These are phyloP conservation scores for Ajuga chamaepitys DNA, from an alignment of 257 asterid species.

Conservation along the genomic window DNA sequence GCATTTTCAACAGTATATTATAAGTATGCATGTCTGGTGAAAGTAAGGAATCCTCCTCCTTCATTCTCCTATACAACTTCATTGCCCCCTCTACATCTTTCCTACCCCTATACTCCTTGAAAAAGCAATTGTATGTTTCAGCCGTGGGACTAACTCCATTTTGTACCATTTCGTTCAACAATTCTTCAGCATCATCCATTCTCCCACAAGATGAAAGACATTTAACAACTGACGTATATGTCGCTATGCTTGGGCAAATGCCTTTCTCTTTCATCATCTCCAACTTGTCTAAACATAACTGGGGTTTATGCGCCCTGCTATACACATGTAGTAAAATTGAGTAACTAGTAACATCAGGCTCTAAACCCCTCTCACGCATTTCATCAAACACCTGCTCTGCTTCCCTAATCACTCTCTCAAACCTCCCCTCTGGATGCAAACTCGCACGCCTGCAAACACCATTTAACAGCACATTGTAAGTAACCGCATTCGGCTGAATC, in stretches of 20 bases:
- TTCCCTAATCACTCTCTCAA: constrained; percentile 60
- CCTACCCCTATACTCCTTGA: constrained; percentile 73
- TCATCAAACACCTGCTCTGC: constrained; percentile 64
- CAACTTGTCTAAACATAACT: constrained; percentile 63
- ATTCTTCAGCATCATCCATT: constrained; percentile 57
- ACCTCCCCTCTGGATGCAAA: constrained; percentile 68
- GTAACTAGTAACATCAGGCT: constrained; percentile 80
- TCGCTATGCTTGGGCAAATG: constrained; percentile 53
- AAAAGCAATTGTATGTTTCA: constrained; percentile 67
- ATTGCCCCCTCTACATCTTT: constrained; percentile 64
- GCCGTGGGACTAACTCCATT: constrained; percentile 61
- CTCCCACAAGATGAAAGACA: constrained; percentile 81
- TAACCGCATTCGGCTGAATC: constrained; percentile 61
- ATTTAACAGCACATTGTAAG: constrained; percentile 70
- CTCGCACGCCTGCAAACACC: constrained; percentile 83
- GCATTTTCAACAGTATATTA: constrained; percentile 65
- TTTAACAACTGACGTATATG: constrained; percentile 71
- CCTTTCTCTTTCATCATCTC: constrained; percentile 65
- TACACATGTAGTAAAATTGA: constrained; percentile 75
- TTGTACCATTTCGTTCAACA: constrained; percentile 54
- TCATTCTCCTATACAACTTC: constrained; percentile 64
- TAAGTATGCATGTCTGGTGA: constrained; percentile 55
- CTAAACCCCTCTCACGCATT: constrained; percentile 63
- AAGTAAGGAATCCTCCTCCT: constrained; percentile 42
- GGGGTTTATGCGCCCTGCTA: constrained; percentile 84